Percentiles rank a stretch among this genome's conserved stretches.
phyloP scores from a whole-genome alignment of 495 filamentous ascomycete species.

The Evernia prunastri region DNA sequence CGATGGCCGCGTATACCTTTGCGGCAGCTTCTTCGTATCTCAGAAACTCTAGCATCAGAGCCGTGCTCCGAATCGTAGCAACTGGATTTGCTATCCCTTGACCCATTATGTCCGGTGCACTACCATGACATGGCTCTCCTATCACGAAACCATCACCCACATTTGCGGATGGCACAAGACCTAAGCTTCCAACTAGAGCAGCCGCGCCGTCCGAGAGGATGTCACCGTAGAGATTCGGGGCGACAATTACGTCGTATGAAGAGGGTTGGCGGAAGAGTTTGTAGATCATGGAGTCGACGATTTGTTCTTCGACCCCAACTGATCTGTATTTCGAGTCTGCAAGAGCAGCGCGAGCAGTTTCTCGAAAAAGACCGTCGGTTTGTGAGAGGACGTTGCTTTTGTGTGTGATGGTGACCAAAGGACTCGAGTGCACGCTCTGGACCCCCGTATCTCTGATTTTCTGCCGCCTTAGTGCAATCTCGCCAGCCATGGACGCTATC shows the following conservation, averaged over 20 bases:
- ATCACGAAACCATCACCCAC: constrained; percentile 93
- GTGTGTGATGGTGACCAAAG: constrained; percentile 93
- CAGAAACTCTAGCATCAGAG: constrained; percentile 93
- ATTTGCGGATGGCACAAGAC: constrained; percentile 92
- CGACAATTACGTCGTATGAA: constrained; percentile 95
- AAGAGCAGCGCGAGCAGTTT: constrained; percentile 66
- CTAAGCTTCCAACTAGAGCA: constrained; percentile 87
- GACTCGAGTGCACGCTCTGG: constrained; percentile 51
- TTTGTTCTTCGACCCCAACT: constrained; percentile 87
- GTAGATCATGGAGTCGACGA: constrained; percentile 98
- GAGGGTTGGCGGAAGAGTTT: constrained; percentile 95
- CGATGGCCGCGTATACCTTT: constrained; percentile 84
- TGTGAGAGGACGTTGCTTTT: constrained; percentile 96
- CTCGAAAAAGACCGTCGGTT: constrained; percentile 93
- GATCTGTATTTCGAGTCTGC: constrained; percentile 51
- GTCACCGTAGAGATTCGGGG: constrained; percentile 96
- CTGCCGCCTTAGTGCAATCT: constrained; percentile 84
- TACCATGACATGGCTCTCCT: constrained; percentile 96
- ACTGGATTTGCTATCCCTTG: constrained; percentile 91
- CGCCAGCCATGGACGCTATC: constrained; percentile 88
- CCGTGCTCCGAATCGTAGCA: constrained; percentile 85
- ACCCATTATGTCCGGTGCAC: constrained; percentile 92
- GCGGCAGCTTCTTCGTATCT: constrained; percentile 78
- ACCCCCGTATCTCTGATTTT: constrained; percentile 55
- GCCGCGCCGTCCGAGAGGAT: constrained; percentile 94